Evolutionary conservation across 78 protist genomes (phyloP).

Genomic region (Dictyostelium discoideum): dicty_2.7 NC_007089.4:5083501-5084000

Average conservation of each 20-base stretch:
- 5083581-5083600: too few relatives aligned
- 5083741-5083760: background rate
- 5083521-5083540: background rate
- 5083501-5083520: too few relatives aligned
- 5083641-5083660: background rate
- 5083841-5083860: conserved; percentile 59
- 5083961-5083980: conserved; percentile 80
- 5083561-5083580: background rate
- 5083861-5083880: conserved; percentile 51
- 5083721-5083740: background rate
- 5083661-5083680: conserved; percentile 8
- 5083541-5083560: background rate
- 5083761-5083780: conserved; percentile 59
- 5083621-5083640: too few relatives aligned
- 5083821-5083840: conserved; percentile 84
- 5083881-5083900: background rate
- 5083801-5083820: conserved; percentile 80
- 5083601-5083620: too few relatives aligned
- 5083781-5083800: conserved; percentile 73
- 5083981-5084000: conserved; percentile 59
- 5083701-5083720: background rate
- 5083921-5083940: background rate
- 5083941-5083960: too few relatives aligned
- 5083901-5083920: background rate
- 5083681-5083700: background rate